Conservation (phyloP, 2,329 filamentous ascomycete genomes). For the Ophiocordyceps camponoti-floridani region DNA sequence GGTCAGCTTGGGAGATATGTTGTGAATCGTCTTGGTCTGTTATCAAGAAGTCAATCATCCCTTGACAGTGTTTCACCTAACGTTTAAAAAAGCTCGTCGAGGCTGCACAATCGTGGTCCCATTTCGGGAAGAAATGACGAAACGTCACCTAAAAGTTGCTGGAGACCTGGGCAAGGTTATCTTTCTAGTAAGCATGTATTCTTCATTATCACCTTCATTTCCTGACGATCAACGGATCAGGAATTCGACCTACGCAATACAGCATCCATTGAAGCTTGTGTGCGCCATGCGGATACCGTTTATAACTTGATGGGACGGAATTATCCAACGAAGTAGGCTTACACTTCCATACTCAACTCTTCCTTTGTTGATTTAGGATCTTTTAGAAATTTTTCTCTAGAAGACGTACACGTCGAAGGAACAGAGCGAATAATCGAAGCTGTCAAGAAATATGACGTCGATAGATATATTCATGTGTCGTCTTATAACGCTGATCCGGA, state of each 20-base stretch:
- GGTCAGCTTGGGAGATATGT: constrained; percentile 94
- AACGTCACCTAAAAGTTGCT: constrained; percentile 90
- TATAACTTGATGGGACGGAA: constrained; percentile 91
- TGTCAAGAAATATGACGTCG: constrained; percentile 92
- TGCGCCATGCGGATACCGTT: constrained; percentile 91
- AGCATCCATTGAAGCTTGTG: constrained; percentile 85
- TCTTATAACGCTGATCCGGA: constrained; percentile 75
- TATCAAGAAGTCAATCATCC: not conserved
- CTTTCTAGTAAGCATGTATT: constrained; percentile 66
- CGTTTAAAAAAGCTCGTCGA: constrained; percentile 80
- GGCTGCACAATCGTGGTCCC: constrained; percentile 91
- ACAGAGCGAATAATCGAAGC: constrained; percentile 84
- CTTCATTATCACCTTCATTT: too few species aligned
- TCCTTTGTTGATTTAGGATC: not conserved
- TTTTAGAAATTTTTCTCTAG: constrained; percentile 75
- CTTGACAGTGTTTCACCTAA: too few species aligned
- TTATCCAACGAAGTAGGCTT: constrained; percentile 77
- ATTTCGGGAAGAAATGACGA: constrained; percentile 93
- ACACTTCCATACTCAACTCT: too few species aligned
- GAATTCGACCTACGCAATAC: constrained; percentile 95
- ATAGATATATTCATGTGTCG: constrained; percentile 91
- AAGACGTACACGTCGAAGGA: constrained; percentile 86
- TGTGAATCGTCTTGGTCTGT: constrained; percentile 71
- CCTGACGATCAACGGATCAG: too few species aligned
- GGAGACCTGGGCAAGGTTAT: constrained; percentile 81